phyloP scores from a whole-genome alignment of 2,329 filamentous ascomycete genomes.

The Ophidiomyces ophidiicola region DNA sequence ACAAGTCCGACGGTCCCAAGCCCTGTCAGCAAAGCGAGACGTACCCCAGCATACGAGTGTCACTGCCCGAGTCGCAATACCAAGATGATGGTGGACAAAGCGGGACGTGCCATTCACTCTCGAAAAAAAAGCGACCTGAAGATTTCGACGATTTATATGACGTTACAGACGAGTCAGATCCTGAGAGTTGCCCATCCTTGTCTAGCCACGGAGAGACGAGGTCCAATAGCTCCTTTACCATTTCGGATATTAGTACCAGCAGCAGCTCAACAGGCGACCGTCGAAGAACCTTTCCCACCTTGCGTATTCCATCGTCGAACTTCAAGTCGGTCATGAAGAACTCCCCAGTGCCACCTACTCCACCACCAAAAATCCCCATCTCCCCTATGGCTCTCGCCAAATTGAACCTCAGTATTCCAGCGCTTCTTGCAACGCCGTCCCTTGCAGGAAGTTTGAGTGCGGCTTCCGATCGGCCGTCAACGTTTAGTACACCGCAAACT shows the following conservation, averaged over 20 bases:
- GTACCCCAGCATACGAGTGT: neutral
- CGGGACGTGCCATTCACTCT: too few species aligned
- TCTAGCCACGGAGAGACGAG: slow-evolving; percentile 34
- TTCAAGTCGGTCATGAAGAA: slow-evolving; percentile 44
- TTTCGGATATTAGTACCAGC: slow-evolving; percentile 25
- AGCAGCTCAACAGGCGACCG: slow-evolving; percentile 30
- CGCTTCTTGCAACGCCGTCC: slow-evolving; percentile 69
- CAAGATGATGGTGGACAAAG: slow-evolving; percentile 4
- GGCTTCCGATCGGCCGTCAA: slow-evolving; percentile 72
- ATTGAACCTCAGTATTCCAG: slow-evolving; percentile 59
- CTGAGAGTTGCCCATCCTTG: slow-evolving; percentile 49
- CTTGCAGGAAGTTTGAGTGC: slow-evolving; percentile 63
- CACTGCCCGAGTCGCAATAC: slow-evolving; percentile 1
- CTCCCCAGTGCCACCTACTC: slow-evolving; percentile 37
- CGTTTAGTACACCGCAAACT: slow-evolving; percentile 69
- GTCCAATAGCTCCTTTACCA: slow-evolving; percentile 30
- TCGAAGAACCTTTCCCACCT: slow-evolving; percentile 43
- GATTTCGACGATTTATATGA: slow-evolving; percentile 84
- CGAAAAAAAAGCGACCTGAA: neutral
- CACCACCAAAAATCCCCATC: slow-evolving; percentile 51
- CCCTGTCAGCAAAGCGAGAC: neutral
- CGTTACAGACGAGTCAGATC: slow-evolving; percentile 50
- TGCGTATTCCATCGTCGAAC: slow-evolving; percentile 44
- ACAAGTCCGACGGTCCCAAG: neutral
- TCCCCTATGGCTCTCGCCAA: slow-evolving; percentile 63